These are phyloP conservation scores for Chaetomiaceae sp. DNA, from an alignment of 2,329 filamentous ascomycete species.

Conservation along the genomic window DNA sequence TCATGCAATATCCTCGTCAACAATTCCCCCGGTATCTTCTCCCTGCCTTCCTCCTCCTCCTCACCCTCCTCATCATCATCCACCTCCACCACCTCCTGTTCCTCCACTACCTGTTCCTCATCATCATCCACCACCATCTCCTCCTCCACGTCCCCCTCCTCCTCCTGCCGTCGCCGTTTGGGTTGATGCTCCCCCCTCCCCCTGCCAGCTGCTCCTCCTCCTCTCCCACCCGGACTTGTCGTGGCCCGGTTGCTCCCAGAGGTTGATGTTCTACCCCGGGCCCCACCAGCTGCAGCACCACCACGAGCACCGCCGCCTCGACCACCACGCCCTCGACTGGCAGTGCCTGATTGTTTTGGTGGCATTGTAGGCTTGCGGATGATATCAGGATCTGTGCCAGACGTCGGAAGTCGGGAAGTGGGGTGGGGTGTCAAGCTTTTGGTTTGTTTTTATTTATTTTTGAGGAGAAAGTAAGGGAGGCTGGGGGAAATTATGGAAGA, in stretches of 20 bases:
- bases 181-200: no score
- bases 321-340: no score
- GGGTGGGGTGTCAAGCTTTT: no score
- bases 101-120: background rate
- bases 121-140: background rate
- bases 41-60: conserved; percentile 28
- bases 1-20: conserved; percentile 73
- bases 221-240: background rate
- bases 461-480: no score
- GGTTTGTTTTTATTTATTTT: no score
- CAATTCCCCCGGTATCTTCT: conserved; percentile 65
- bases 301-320: background rate
- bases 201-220: no score
- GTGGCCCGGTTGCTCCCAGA: background rate
- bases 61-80: conserved; percentile 23
- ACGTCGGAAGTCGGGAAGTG: no score
- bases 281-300: background rate
- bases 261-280: background rate
- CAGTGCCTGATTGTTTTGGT: no score
- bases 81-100: conserved; percentile 5
- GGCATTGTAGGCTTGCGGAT: no score
- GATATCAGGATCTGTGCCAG: no score
- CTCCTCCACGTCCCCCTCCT: conserved; percentile 14
- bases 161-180: conserved; percentile 8
- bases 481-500: no score